phyloP scores from a whole-genome alignment of 2,329 filamentous ascomycete genomes.

The Botrytis byssoidea region DNA sequence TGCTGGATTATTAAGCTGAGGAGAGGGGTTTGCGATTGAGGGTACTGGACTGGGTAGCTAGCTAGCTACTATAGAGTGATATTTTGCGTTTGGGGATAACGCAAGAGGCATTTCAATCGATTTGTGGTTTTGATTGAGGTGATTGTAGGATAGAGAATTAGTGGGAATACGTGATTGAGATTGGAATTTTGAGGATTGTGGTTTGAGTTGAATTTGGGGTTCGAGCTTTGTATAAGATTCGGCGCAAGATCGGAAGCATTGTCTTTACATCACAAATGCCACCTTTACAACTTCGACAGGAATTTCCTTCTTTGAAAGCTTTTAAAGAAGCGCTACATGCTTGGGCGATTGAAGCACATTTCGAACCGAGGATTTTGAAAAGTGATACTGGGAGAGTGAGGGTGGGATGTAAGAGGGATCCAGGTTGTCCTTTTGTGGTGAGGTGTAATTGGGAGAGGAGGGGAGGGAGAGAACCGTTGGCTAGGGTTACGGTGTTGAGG shows the following conservation, averaged over 20 bases:
- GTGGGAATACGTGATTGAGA: background rate
- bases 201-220: background rate
- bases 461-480: slow-evolving; percentile 34
- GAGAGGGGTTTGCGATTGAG: background rate
- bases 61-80: background rate
- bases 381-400: slow-evolving; percentile 39
- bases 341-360: slow-evolving; percentile 40
- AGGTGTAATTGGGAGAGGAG: slow-evolving; percentile 40
- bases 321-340: slow-evolving; percentile 40
- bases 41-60: background rate
- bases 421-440: slow-evolving; percentile 38
- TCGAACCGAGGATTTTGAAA: slow-evolving; percentile 39
- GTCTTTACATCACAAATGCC: slow-evolving; percentile 29
- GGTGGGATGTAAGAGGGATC: slow-evolving; percentile 39
- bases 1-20: background rate
- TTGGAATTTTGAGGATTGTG: background rate
- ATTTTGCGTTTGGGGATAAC: background rate
- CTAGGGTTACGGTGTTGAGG: slow-evolving; percentile 37
- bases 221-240: background rate
- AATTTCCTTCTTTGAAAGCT: slow-evolving; percentile 39
- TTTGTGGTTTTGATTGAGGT: background rate
- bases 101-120: background rate
- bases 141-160: background rate
- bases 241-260: background rate
- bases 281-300: slow-evolving; percentile 37